phyloP scores from a whole-genome alignment of 345 rosid genomes.

The Ceriops decandra region DNA sequence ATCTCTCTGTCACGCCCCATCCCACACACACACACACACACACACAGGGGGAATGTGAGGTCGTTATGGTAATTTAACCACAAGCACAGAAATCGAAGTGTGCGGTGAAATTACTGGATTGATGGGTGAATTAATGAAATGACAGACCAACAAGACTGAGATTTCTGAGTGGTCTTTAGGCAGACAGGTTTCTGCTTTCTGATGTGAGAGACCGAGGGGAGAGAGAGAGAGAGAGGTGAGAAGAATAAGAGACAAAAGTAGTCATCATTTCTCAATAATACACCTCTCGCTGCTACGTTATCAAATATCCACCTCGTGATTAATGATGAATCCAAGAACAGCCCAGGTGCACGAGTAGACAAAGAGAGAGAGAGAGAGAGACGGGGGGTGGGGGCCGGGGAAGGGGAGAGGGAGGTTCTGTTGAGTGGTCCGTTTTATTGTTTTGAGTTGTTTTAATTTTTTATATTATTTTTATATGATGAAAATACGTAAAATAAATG shows the following conservation, averaged over 20 bases:
- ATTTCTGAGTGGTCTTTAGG: conserved; percentile 30
- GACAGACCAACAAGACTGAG: conserved; percentile 30
- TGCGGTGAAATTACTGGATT: conserved; percentile 17
- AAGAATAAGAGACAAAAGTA: conserved; percentile 38
- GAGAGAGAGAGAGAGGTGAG: neutral
- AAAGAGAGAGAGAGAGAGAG: neutral
- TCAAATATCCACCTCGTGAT: conserved; percentile 75
- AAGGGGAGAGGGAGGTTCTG: too few relatives aligned
- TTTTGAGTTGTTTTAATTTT: too few relatives aligned
- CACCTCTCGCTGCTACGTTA: conserved; percentile 39
- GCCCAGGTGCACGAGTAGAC: conserved; percentile 19
- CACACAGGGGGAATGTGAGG: neutral
- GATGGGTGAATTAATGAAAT: conserved; percentile 28
- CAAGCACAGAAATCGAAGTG: conserved; percentile 38
- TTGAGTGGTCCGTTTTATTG: too few relatives aligned
- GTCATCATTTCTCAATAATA: conserved; percentile 82
- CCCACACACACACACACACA: neutral
- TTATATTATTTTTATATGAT: too few relatives aligned
- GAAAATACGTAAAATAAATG: neutral
- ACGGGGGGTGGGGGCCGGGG: too few relatives aligned
- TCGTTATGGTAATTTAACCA: conserved; percentile 3
- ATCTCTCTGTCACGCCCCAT: neutral
- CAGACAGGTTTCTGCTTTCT: conserved; percentile 35
- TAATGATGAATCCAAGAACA: conserved; percentile 38
- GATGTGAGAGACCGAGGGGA: conserved; percentile 15